Evolutionary conservation across 2,329 filamentous ascomycete species (phyloP).

Genomic region (Trichoderma asperellum): DNA sequence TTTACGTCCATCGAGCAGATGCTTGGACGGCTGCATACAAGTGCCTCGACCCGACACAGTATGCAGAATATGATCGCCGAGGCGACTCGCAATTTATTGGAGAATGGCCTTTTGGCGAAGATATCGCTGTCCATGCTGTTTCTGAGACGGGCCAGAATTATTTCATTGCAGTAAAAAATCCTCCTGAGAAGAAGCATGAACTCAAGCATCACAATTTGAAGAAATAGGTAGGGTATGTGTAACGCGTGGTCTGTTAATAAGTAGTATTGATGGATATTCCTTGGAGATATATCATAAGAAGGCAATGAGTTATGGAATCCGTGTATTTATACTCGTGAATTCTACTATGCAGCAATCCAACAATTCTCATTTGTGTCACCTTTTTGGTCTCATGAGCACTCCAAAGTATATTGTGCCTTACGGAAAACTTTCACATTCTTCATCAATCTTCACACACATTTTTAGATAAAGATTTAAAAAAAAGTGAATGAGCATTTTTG

Average conservation of each 20-base stretch:
- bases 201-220: constrained; percentile 5
- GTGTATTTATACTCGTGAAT: neutral
- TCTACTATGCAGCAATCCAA: too few species aligned
- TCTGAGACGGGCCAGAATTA: constrained; percentile 48
- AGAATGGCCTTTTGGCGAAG: constrained; percentile 51
- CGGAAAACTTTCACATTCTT: too few species aligned
- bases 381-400: too few species aligned
- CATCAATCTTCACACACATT: constrained; percentile 17
- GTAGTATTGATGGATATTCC: neutral
- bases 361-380: too few species aligned
- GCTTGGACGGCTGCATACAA: constrained; percentile 43
- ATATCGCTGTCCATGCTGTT: constrained; percentile 48
- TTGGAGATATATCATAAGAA: neutral
- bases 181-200: constrained; percentile 11
- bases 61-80: constrained; percentile 43
- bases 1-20: constrained; percentile 40
- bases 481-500: constrained; percentile 29
- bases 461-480: neutral
- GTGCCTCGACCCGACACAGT: constrained; percentile 39
- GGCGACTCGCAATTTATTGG: constrained; percentile 34
- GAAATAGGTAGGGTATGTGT: neutral
- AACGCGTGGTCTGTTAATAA: neutral
- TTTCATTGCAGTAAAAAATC: constrained; percentile 42
- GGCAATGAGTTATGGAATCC: neutral
- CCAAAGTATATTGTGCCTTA: too few species aligned